Base-by-base conservation (phyloP, 192 early-diverging fungal species). In the Glomus cerebriforme region DNA sequence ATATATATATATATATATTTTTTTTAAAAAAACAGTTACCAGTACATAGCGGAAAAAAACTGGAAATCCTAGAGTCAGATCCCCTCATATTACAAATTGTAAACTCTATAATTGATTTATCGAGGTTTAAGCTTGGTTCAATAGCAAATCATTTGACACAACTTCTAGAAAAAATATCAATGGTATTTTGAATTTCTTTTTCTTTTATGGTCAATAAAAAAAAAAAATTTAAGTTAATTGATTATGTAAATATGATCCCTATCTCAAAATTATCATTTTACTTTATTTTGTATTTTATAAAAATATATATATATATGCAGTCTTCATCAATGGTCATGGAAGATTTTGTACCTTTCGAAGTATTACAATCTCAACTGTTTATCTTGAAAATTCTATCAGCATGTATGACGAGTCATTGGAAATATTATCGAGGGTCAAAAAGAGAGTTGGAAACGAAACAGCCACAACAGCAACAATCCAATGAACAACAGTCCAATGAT, bases 321-420 rank as follows among this genome's bases (percentile, higher is more conserved):
- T 78, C 81, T 75, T 84, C 81, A 67, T 82, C 84, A 58, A 82
- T 84, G 80, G 79, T 85, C 1, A 77, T 84, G n/a, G 92, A 93
- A 59, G 85, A 89, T 24, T 77, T 75, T 75, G 81, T 89, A n/a
- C 88, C 92, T 5, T 79, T 84, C 32, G 88, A 95, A 59, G 86
- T 91, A 34, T 88, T 95, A 79, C 94, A 98, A 79, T 96, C 95
- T 22, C 95, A 96, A 81, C 86, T 95, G 13, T 94, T 96, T 79
- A 82, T 96, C 17, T 87, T 96, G 67, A 87, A 92, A 73, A 86
- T 98, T 58, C 83, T 96, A 31, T 93, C 92, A 3, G 91, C 92
- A 73, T 95, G 95, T 81, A 94, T 95, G 91, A 91, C 93, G 45
- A 92, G 92, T 71, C 88, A 94, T 81, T 96, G 95, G 95, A 91